Conservation (phyloP, 345 rosid species). For the Hypericum androsaemum region DNA sequence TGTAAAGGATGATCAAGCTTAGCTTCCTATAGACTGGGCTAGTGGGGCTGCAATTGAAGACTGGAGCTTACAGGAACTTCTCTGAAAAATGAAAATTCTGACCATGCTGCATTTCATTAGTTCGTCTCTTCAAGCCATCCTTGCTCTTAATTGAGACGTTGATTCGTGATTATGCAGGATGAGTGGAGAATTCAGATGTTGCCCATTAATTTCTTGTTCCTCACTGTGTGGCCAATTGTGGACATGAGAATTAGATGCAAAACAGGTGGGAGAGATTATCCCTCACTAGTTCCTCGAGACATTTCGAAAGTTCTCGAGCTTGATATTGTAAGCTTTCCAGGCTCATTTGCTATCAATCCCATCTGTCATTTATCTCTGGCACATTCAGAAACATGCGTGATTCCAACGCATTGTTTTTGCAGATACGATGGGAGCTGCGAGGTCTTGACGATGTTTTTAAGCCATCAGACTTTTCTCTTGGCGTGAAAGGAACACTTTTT, state of each 20-base stretch:
- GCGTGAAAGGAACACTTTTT: constrained; percentile 59
- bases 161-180: constrained; percentile 31
- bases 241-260: constrained; percentile 74
- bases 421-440: constrained; percentile 78
- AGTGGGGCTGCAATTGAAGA: no score
- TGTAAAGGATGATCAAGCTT: no score
- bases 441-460: constrained; percentile 51
- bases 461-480: constrained; percentile 56
- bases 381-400: neutral
- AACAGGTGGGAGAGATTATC: constrained; percentile 62
- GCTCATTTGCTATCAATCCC: no score
- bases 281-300: constrained; percentile 43
- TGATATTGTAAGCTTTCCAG: constrained; percentile 45
- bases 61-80: no score
- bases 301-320: constrained; percentile 67
- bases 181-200: constrained; percentile 88
- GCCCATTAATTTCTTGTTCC: constrained; percentile 60
- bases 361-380: no score
- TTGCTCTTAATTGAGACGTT: neutral
- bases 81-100: no score
- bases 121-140: no score
- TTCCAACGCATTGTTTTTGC: constrained; percentile 15
- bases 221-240: constrained; percentile 66
- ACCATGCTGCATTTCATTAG: no score
- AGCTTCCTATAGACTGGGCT: no score